phyloP scores from a whole-genome alignment of 1,284 basidiomycete genomes.

The Fistulinella cinereoalba region DNA sequence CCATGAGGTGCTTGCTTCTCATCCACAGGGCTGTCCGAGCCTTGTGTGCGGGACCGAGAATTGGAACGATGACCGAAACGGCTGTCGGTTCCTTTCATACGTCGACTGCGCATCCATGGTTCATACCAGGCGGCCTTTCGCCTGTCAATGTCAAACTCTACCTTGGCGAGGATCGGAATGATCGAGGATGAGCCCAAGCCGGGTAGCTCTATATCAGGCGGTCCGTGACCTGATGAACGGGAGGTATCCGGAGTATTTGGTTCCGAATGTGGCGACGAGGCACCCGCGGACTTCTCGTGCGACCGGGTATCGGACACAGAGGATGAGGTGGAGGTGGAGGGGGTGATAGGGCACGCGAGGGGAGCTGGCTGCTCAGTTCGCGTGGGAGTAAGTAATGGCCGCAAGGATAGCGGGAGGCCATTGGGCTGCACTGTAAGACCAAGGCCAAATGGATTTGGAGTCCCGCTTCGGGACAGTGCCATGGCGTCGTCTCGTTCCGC shows the following conservation, averaged over 20 bases:
- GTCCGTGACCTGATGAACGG: slow-evolving; percentile 41
- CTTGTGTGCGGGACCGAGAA: slow-evolving; percentile 23
- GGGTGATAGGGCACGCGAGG: slow-evolving; percentile 41
- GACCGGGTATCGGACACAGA: slow-evolving; percentile 46
- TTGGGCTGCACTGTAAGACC: slow-evolving; percentile 39
- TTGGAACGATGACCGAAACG: slow-evolving; percentile 31
- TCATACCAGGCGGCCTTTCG: slow-evolving; percentile 78
- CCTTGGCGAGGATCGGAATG: slow-evolving; percentile 80
- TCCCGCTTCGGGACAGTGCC: slow-evolving; percentile 38
- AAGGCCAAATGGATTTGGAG: slow-evolving; percentile 43
- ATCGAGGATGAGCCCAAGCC: slow-evolving; percentile 61
- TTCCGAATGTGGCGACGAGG: slow-evolving; percentile 42
- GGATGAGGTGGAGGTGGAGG: slow-evolving; percentile 52
- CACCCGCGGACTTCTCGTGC: slow-evolving; percentile 47
- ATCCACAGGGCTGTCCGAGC: slow-evolving; percentile 21
- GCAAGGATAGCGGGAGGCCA: slow-evolving; percentile 39
- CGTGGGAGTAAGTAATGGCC: slow-evolving; percentile 47
- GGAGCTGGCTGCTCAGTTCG: slow-evolving; percentile 35
- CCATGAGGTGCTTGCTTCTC: slow-evolving; percentile 43
- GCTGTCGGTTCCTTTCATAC: slow-evolving; percentile 51
- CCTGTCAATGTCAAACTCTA: slow-evolving; percentile 84
- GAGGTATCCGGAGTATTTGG: slow-evolving; percentile 60
- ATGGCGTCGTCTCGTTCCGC: slow-evolving; percentile 59
- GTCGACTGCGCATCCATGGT: slow-evolving; percentile 67
- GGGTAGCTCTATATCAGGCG: slow-evolving; percentile 57